Percentiles rank a stretch among this genome's conserved stretches.
Evolutionary conservation across 768 basidiomycete genomes (phyloP).

Genomic region (Russula emetica): DNA sequence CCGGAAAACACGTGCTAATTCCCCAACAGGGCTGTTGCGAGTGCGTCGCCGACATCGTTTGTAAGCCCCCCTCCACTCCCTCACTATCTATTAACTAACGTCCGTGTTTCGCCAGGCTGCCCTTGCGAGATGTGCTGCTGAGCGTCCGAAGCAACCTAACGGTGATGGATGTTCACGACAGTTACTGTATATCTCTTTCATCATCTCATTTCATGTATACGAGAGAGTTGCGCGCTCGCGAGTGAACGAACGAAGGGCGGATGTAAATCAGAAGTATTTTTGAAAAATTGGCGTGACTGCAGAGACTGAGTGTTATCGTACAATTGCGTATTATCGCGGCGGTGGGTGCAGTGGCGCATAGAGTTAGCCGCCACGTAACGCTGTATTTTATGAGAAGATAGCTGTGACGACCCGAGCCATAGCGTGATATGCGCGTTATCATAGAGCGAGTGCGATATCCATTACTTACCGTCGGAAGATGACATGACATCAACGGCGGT

Average conservation of each 20-base stretch:
- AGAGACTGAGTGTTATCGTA: neutral
- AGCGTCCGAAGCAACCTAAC: neutral
- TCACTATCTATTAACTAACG: neutral
- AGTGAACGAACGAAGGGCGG: neutral
- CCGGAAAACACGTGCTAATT: neutral
- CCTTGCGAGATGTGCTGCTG: constrained; percentile 69
- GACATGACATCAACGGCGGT: too few species aligned
- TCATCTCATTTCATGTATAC: neutral
- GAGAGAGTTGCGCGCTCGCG: neutral
- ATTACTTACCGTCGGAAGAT: too few species aligned
- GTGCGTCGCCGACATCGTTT: constrained; percentile 63
- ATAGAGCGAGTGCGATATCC: too few species aligned
- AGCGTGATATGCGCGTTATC: too few species aligned
- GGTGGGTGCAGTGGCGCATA: too few species aligned
- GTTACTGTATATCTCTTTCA: neutral
- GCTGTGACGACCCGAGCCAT: too few species aligned
- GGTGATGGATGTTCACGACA: neutral
- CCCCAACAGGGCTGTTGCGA: constrained; percentile 60
- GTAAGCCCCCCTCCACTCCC: constrained; percentile 40
- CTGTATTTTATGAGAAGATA: too few species aligned
- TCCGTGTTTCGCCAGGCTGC: constrained; percentile 47
- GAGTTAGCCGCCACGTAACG: neutral
- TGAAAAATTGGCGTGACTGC: neutral
- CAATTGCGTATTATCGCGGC: too few species aligned
- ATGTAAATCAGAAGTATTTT: neutral